These are phyloP conservation scores for Arthrobotrys pseudoclavata DNA, from an alignment of 2,329 filamentous ascomycete genomes.

Conservation along the genomic window DNA sequence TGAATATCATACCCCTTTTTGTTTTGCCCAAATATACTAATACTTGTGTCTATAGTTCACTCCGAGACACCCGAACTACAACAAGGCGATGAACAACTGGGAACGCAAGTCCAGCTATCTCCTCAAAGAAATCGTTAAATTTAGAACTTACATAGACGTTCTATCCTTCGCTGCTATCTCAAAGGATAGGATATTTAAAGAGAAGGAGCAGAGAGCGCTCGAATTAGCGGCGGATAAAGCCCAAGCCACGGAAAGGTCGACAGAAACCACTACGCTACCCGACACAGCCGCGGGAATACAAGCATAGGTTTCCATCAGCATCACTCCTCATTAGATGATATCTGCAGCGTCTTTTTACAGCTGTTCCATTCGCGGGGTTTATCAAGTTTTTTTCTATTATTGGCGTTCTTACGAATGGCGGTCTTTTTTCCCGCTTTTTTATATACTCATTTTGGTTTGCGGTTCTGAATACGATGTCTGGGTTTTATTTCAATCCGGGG, in stretches of 20 bases:
- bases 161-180: slow-evolving; percentile 78
- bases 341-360: neutral
- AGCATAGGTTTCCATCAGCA: slow-evolving; percentile 2
- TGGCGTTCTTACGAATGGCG: slow-evolving; percentile 40
- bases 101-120: slow-evolving; percentile 94
- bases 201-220: slow-evolving; percentile 64
- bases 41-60: slow-evolving; percentile 73
- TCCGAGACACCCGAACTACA: slow-evolving; percentile 82
- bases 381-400: neutral
- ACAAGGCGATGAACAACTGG: slow-evolving; percentile 94
- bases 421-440: slow-evolving; percentile 6
- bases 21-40: slow-evolving; percentile 62
- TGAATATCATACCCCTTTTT: slow-evolving; percentile 66
- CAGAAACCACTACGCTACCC: slow-evolving; percentile 23
- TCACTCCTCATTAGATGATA: neutral
- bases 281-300: slow-evolving; percentile 25
- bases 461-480: neutral
- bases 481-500: neutral
- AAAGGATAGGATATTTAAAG: slow-evolving; percentile 78
- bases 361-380: neutral
- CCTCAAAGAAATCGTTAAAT: slow-evolving; percentile 94
- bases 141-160: slow-evolving; percentile 92
- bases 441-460: neutral
- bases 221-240: slow-evolving; percentile 34
- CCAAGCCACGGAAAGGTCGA: slow-evolving; percentile 17